These are phyloP conservation scores for Durusdinium trenchii DNA, from an alignment of 73 alveolate species.

Conservation along the genomic window DNA sequence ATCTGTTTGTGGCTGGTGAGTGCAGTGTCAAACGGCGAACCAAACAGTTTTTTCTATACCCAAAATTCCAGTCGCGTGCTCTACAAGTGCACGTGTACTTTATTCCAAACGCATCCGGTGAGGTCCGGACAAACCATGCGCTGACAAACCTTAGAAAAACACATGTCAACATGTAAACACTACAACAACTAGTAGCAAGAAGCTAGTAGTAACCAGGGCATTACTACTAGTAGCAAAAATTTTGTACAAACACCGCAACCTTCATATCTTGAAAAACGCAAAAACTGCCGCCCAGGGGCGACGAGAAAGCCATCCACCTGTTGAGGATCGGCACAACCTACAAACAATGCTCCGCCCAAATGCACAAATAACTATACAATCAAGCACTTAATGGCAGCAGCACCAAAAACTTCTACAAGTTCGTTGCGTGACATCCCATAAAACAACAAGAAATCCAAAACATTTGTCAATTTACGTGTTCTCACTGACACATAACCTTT, in stretches of 20 bases:
- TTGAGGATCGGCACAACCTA: constrained; percentile 48
- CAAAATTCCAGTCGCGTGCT: not conserved
- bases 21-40: too few species aligned
- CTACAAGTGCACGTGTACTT: not conserved
- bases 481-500: too few species aligned
- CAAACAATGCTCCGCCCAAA: constrained; percentile 53
- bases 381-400: constrained; percentile 24
- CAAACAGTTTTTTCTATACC: not conserved
- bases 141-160: constrained; percentile 18
- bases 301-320: constrained; percentile 32
- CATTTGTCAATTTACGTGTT: too few species aligned
- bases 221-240: not conserved
- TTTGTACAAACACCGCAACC: too few species aligned
- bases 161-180: not conserved
- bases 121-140: constrained; percentile 51
- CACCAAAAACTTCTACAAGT: not conserved
- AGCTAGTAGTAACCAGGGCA: not conserved
- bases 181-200: not conserved
- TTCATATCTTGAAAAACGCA: too few species aligned
- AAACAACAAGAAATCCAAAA: too few species aligned
- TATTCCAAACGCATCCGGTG: not conserved
- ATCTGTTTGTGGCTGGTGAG: not conserved
- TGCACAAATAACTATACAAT: constrained; percentile 69
- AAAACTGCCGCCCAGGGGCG: too few species aligned
- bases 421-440: too few species aligned